Conservation (phyloP, 129 eudicot genomes). For the Sambucus nigra region DNA sequence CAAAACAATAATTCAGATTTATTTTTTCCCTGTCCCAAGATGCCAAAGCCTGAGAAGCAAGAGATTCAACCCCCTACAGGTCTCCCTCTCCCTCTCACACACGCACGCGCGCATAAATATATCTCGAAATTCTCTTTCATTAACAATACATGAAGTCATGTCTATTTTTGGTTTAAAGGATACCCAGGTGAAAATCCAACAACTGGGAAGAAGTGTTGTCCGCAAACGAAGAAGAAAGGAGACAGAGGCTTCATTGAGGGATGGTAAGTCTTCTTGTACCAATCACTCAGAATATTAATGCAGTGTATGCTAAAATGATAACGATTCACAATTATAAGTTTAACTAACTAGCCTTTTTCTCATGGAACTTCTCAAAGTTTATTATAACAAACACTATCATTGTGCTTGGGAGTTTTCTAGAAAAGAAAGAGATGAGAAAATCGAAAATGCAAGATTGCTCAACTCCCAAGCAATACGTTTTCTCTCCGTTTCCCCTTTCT, state of each 20-base stretch:
- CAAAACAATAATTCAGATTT: neutral
- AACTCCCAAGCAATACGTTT: neutral
- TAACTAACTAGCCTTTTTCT: too few relatives aligned
- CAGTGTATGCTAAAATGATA: too few relatives aligned
- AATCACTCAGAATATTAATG: too few relatives aligned
- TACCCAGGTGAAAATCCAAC: conserved; percentile 33
- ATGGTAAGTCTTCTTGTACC: conserved; percentile 20
- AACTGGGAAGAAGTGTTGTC: conserved; percentile 16
- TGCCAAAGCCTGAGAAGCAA: conserved; percentile 14
- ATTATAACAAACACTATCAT: neutral
- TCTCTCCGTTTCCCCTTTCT: too few relatives aligned
- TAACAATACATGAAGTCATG: neutral
- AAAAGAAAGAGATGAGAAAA: too few relatives aligned
- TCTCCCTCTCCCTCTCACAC: conserved; percentile 3
- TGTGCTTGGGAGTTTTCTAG: neutral
- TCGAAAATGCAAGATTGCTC: too few relatives aligned
- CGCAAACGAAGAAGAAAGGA: conserved; percentile 20
- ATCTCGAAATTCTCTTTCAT: neutral
- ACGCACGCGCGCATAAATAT: too few relatives aligned
- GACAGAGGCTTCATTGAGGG: conserved; percentile 40
- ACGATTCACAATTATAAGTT: too few relatives aligned
- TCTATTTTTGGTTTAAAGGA: conserved; percentile 4
- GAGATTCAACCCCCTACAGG: conserved; percentile 23
- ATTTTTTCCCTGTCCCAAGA: conserved; percentile 3
- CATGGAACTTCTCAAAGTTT: neutral